phyloP scores from a whole-genome alignment of 768 basidiomycete genomes.

The Termitomyces heimii region DNA sequence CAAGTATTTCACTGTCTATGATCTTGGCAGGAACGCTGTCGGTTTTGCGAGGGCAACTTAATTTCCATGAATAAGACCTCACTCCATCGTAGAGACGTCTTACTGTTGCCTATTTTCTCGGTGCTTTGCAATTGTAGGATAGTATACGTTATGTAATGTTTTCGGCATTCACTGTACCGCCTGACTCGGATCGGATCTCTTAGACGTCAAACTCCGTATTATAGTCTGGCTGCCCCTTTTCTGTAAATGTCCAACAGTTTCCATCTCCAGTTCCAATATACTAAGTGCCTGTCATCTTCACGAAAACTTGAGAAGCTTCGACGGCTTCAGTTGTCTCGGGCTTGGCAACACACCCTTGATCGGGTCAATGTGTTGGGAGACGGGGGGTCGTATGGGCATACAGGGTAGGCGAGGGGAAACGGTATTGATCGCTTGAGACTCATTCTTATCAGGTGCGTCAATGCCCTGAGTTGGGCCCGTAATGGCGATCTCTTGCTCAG shows the following conservation, averaged over 20 bases:
- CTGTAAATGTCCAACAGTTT: background rate
- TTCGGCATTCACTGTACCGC: background rate
- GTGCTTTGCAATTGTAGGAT: background rate
- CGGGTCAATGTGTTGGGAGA: conserved; percentile 71
- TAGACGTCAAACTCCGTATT: background rate
- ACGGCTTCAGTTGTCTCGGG: conserved; percentile 18
- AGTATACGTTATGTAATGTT: background rate
- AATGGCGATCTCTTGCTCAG: conserved; percentile 61
- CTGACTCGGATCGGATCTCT: background rate
- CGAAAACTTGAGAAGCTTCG: conserved; percentile 20
- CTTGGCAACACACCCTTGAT: conserved; percentile 37
- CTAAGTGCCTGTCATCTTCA: conserved; percentile 13
- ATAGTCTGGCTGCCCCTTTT: background rate
- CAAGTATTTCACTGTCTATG: conserved; percentile 89
- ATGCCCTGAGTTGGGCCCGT: conserved; percentile 69
- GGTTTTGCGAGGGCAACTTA: conserved; percentile 61
- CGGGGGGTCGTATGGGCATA: conserved; percentile 48
- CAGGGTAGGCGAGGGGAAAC: conserved; percentile 40
- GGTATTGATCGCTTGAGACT: background rate
- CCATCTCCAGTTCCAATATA: background rate
- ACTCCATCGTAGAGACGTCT: background rate
- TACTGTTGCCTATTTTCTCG: background rate
- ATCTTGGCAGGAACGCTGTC: conserved; percentile 70
- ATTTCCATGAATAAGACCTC: conserved; percentile 12
- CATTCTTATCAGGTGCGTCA: conserved; percentile 52